Conservation (phyloP, 2,329 filamentous ascomycete species). For the Phaeosphaeriaceae sp. region DNA sequence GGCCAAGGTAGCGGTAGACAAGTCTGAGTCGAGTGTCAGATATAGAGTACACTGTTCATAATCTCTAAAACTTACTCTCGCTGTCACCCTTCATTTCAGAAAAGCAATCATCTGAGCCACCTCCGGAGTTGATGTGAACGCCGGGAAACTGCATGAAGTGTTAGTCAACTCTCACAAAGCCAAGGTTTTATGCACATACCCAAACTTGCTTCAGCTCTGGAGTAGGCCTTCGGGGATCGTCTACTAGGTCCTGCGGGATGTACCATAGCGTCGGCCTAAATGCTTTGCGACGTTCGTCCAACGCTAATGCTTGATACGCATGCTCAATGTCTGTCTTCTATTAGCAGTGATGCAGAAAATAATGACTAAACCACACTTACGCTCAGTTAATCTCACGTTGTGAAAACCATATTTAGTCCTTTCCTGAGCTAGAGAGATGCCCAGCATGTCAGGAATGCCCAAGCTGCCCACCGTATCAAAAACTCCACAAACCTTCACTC, state of each 20-base stretch:
- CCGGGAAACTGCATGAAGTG: conserved; percentile 51
- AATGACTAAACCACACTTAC: conserved; percentile 26
- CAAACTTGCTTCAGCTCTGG: conserved; percentile 58
- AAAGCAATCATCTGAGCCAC: conserved; percentile 48
- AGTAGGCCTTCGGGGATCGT: conserved; percentile 24
- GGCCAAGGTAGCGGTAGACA: conserved; percentile 57
- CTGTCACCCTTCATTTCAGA: conserved; percentile 41
- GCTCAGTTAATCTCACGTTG: conserved; percentile 41
- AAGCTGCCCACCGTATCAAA: conserved; percentile 58
- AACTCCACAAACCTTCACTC: conserved; percentile 53
- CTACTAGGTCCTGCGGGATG: conserved; percentile 43
- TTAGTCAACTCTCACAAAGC: neutral
- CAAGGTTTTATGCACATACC: conserved; percentile 25
- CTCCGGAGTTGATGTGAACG: conserved; percentile 59
- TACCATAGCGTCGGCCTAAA: conserved; percentile 62
- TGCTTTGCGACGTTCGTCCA: conserved; percentile 60
- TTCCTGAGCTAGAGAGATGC: conserved; percentile 22
- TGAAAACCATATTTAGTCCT: conserved; percentile 42
- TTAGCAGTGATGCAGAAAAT: neutral
- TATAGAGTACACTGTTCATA: neutral
- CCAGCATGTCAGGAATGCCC: conserved; percentile 53
- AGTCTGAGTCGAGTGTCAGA: conserved; percentile 27
- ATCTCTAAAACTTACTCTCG: conserved; percentile 32
- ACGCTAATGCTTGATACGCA: conserved; percentile 61
- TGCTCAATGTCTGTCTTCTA: conserved; percentile 52